Evolutionary conservation across 78 protist genomes (phyloP).

Genomic region (Planoprotostelium fungivorum): DNA sequence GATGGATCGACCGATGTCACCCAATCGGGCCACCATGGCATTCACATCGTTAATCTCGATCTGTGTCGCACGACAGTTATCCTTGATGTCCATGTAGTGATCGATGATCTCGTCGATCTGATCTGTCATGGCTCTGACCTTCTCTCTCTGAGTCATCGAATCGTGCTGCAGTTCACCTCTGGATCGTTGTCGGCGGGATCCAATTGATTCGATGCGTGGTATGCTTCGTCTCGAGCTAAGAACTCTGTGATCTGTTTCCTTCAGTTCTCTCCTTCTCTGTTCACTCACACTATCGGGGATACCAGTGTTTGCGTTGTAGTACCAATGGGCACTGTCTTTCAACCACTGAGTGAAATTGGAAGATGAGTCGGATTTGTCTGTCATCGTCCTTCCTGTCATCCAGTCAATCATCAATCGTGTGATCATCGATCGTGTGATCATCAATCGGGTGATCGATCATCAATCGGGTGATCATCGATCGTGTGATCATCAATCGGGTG

Average conservation of each 20-base stretch:
- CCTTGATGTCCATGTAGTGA: background rate
- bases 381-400: background rate
- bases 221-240: background rate
- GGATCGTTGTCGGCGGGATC: background rate
- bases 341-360: no score
- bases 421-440: no score
- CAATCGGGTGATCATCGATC: no score
- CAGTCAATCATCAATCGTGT: no score
- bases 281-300: background rate
- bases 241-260: no score
- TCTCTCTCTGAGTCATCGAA: no score
- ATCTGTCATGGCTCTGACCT: background rate
- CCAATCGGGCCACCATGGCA: background rate
- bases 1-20: no score
- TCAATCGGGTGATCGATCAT: no score
- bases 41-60: background rate
- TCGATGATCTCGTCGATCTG: background rate
- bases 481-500: no score
- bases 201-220: background rate
- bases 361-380: background rate
- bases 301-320: background rate
- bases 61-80: background rate
- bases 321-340: background rate
- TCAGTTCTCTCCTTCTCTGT: no score
- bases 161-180: no score